Base-by-base conservation (phyloP, 176 grass and related monocot species). In the Carex parvula region DNA sequence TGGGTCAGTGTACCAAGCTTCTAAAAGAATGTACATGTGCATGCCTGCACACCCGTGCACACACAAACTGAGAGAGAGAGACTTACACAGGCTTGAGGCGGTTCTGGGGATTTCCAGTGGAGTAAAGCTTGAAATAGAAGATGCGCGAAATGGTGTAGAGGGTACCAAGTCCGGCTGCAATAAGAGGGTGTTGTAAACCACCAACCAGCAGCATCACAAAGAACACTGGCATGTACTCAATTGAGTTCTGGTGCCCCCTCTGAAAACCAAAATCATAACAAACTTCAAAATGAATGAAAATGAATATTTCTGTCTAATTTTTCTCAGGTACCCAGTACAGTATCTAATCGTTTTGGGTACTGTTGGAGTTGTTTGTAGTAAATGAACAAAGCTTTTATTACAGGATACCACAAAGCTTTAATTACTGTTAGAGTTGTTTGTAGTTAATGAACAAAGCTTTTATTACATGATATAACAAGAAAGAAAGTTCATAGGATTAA, bases 91-190 rank as follows among this genome's bases (percentile, higher is more conserved):
- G 85, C 88, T 95, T 99, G 81, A 94, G 70, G 41, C 97, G 93
- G 81, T 95, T 99, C 0, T 94, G 91, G 0, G 97, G 97, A 65
- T 90, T 60, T 18, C 97, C 97, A 54, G 91, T 90, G 81, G 97
- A 58, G 83, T 99, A 99, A 66, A 93, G 91, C 91, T 91, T 99
- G 88, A 99, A 99, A 88, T 99, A 99, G 87, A 99, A 95, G 91
- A 92, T 92, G 64, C 97, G 94, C 18, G 88, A 86, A 32, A 99
- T 73, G 1, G 30, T 88, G 91, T 99, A 99, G 32, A 95, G 12
- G 6, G 9, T 32, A 32, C 96, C 97, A 3, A 99, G 81, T 18
- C 70, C 88, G 1, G 97, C 90, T 59, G 91, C 89, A 75, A 88
- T 84, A 70, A 62, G 26, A n/a, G 97, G 91, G 64, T 90, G 88